Conservation (phyloP, 352 stramenopile genomes). For the Aphanomyces cochlioides region DNA sequence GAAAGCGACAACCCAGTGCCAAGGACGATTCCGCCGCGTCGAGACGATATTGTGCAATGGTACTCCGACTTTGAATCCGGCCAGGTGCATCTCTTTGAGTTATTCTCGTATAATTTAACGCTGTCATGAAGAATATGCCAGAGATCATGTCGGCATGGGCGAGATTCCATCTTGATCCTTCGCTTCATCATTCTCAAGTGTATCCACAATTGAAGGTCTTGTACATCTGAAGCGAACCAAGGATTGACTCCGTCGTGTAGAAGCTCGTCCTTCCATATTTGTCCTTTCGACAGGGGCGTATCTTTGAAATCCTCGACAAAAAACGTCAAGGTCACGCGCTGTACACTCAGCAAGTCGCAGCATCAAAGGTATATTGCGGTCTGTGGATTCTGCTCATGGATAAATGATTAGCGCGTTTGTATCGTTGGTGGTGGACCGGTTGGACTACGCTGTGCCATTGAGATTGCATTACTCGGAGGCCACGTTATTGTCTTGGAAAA, state of each 20-base stretch:
- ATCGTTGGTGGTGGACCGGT: constrained; percentile 73
- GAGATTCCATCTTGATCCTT: constrained; percentile 9
- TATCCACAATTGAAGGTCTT: constrained; percentile 17
- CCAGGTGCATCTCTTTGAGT: not conserved
- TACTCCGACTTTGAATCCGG: constrained; percentile 10
- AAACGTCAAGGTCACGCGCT: constrained; percentile 11
- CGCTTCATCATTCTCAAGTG: not conserved
- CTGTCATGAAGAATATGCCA: constrained; percentile 3
- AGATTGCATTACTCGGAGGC: constrained; percentile 61
- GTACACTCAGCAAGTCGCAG: constrained; percentile 6
- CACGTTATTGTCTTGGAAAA: constrained; percentile 80
- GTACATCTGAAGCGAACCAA: not conserved
- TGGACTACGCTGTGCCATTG: constrained; percentile 66
- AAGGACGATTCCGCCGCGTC: too few relatives aligned
- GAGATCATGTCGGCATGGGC: constrained; percentile 3
- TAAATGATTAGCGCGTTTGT: constrained; percentile 46
- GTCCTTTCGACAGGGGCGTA: constrained; percentile 17
- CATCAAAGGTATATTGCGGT: constrained; percentile 2
- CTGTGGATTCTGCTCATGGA: too few relatives aligned
- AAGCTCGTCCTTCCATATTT: not conserved
- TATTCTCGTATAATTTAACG: constrained; percentile 30
- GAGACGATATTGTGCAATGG: too few relatives aligned
- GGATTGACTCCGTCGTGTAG: not conserved
- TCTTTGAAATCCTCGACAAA: constrained; percentile 28
- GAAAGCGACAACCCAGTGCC: too few relatives aligned